Base-by-base conservation (phyloP, 176 grass and related monocot genomes). In the Neostapfia colusana region DNA sequence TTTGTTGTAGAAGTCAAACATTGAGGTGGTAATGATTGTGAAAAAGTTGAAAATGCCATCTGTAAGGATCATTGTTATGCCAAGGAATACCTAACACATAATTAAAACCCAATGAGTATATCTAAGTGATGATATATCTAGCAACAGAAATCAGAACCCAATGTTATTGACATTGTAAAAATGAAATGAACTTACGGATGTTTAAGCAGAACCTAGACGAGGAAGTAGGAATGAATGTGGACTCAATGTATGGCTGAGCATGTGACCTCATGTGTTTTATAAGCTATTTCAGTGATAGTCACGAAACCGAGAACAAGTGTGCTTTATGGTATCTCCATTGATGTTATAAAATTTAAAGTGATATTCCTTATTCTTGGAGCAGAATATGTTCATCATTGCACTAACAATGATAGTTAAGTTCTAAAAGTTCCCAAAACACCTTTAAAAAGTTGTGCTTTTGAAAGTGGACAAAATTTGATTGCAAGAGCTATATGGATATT, bases 41-140 rank as follows among this genome's bases (percentile, higher is more conserved):
- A 84, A 3, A 4, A 89, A 87, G 54, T 93, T 84, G 74, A 78
- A 87, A 23, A 89, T 58, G 13, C 83, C 86, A 17, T 93, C 86
- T 0, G 83, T 81, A 15, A 93, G 15, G 67, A 93, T 93, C 16
- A 93, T 65, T 12, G 90, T 74, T 49, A 93, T 73, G 61, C 65
- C 79, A 31, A 93, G 70, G 72, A 93, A 50, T 50, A 50, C 48
- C 48, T 50, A 50, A 18, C 48, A 50, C 3, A 18, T 7, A 18
- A 50, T 34, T 38, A 4, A 64, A 36, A 10, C 11, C 24, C 4
- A 58, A 6, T 81, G 17, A 81, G 34, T 13, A 20, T 57, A 25
- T 58, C 7, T 37, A 26, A 20, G 6, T 61, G 28, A 14, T 50
- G 31, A 39, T 21, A 9, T 7, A 0, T n/a, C 1, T 54, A 8